Evolutionary conservation across 495 filamentous ascomycete species (phyloP).

Genomic region (Neohortaea acidophila): DNA sequence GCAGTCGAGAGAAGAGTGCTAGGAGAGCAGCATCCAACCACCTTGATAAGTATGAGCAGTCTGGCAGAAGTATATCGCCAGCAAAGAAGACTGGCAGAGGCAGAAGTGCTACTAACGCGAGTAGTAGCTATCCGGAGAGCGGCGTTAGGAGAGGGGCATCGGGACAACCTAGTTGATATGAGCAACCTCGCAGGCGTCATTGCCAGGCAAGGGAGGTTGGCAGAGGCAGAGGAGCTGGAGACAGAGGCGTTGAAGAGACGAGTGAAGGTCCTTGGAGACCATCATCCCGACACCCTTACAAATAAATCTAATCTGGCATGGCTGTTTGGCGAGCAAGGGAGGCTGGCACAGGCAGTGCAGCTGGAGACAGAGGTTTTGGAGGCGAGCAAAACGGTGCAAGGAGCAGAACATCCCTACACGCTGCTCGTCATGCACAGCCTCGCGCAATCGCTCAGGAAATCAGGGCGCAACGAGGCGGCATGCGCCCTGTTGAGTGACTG

Average conservation of each 20-base stretch:
- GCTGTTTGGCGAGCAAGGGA: no score
- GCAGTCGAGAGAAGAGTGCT: constrained; percentile 3
- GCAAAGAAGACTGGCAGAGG: constrained; percentile 4
- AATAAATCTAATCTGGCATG: constrained; percentile 1
- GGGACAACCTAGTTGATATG: constrained; percentile 4
- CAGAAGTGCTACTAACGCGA: not conserved
- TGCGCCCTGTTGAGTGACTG: not conserved
- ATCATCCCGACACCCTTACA: constrained; percentile 5
- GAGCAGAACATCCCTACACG: constrained; percentile 10
- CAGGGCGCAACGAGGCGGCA: not conserved
- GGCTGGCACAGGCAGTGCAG: constrained; percentile 1
- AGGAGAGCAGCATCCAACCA: constrained; percentile 5
- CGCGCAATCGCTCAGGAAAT: not conserved
- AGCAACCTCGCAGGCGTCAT: not conserved
- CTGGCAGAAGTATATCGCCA: not conserved
- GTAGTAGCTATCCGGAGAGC: constrained; percentile 1
- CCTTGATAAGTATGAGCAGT: constrained; percentile 1
- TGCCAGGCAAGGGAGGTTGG: constrained; percentile 1
- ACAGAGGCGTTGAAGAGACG: constrained; percentile 4
- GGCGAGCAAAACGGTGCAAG: constrained; percentile 7
- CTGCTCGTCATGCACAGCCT: constrained; percentile 4
- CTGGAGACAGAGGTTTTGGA: constrained; percentile 7
- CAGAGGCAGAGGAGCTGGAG: constrained; percentile 6
- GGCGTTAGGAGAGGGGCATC: constrained; percentile 9
- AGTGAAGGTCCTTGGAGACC: constrained; percentile 2